Evolutionary conservation across 495 filamentous ascomycete species (phyloP).

Genomic region (Lasiosphaeriaceae sp.): DNA sequence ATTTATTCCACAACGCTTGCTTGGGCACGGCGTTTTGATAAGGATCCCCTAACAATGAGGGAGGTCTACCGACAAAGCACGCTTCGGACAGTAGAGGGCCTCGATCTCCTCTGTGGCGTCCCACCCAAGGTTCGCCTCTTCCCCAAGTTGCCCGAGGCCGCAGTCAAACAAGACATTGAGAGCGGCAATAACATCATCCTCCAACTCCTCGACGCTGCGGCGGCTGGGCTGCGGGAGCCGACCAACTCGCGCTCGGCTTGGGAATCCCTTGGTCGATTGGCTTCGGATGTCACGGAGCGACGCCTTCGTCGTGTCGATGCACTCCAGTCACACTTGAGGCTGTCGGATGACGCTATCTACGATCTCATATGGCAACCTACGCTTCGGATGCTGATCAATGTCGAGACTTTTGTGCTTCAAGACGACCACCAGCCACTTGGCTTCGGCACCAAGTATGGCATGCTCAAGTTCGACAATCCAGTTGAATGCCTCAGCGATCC

Average conservation of each 20-base stretch:
- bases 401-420: slow-evolving; percentile 15
- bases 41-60: slow-evolving; percentile 4
- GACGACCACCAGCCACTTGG: not conserved
- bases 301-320: slow-evolving; percentile 9
- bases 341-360: slow-evolving; percentile 15
- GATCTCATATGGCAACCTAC: slow-evolving; percentile 21
- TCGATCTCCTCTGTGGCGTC: slow-evolving; percentile 19
- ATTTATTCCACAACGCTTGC: slow-evolving; percentile 19
- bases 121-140: not conserved
- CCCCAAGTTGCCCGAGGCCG: not conserved
- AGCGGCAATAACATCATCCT: slow-evolving; percentile 16
- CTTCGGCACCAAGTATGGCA: not conserved
- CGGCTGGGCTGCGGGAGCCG: slow-evolving; percentile 1
- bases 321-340: not conserved
- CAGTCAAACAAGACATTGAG: slow-evolving; percentile 5
- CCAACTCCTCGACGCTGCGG: slow-evolving; percentile 11
- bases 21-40: slow-evolving; percentile 23
- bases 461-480: not conserved
- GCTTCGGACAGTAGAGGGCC: slow-evolving; percentile 11
- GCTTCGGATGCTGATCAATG: slow-evolving; percentile 15
- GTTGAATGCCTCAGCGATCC: not conserved
- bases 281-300: slow-evolving; percentile 4
- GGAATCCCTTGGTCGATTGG: not conserved
- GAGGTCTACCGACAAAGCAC: slow-evolving; percentile 1
- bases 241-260: not conserved